Evolutionary conservation across 139 green algal species (phyloP).

Genomic region (Chlorella ohadii): DNA sequence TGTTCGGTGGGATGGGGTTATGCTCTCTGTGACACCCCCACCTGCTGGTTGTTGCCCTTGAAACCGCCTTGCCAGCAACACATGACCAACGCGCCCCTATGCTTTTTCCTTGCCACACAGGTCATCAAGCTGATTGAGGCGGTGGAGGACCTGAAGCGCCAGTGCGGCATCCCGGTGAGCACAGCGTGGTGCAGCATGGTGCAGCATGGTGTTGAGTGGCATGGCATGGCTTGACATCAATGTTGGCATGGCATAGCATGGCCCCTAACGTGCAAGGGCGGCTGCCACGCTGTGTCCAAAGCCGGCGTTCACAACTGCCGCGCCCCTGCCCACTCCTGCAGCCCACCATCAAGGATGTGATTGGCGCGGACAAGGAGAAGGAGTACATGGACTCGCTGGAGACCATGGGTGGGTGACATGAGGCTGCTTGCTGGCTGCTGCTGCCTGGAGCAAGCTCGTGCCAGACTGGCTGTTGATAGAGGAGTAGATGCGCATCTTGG

Average conservation of each 20-base stretch:
- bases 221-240: background rate
- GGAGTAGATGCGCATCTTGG: too few species aligned
- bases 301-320: too few species aligned
- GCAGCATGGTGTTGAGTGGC: background rate
- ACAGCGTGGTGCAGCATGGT: too few species aligned
- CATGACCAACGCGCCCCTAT: background rate
- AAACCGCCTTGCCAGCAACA: background rate
- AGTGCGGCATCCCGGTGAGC: constrained; percentile 52
- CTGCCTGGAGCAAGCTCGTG: too few species aligned
- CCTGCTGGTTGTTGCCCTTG: too few species aligned
- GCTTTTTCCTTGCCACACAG: background rate
- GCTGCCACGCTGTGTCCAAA: too few species aligned
- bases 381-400: constrained; percentile 51
- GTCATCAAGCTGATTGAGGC: constrained; percentile 63
- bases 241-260: background rate
- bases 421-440: too few species aligned
- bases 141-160: constrained; percentile 69
- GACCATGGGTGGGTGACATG: constrained; percentile 43
- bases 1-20: too few species aligned
- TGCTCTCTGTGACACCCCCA: too few species aligned
- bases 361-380: constrained; percentile 43
- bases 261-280: too few species aligned
- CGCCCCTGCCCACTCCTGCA: background rate
- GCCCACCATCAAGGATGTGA: constrained; percentile 61
- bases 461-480: too few species aligned